A percentile compares a stretch with the other conserved stretches of the same genome.
These are phyloP conservation scores for Aspergillus piperis DNA, from an alignment of 2,329 filamentous ascomycete genomes.

Conservation along the genomic window DNA sequence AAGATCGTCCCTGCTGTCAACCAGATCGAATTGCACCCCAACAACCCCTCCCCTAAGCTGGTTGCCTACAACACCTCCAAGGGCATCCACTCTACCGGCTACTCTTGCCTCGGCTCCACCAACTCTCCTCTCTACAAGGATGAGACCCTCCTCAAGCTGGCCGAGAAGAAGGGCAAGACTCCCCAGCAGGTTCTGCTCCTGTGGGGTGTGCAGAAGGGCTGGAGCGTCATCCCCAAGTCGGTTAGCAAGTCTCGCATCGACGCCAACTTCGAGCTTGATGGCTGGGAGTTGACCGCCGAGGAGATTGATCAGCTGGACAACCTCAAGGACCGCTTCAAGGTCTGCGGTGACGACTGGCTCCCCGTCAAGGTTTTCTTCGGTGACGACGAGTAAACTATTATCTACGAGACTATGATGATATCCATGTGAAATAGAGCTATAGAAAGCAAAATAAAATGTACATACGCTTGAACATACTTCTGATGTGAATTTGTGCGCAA, in stretches of 20 bases:
- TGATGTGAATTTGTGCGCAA: too few relatives aligned
- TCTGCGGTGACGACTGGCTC: conserved; percentile 71
- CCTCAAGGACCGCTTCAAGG: conserved; percentile 77
- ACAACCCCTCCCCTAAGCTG: conserved; percentile 68
- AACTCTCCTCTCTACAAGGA: conserved; percentile 59
- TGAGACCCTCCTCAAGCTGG: conserved; percentile 52
- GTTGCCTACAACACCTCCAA: conserved; percentile 54
- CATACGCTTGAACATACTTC: neutral
- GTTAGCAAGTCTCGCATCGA: conserved; percentile 73
- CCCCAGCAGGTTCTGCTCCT: conserved; percentile 59
- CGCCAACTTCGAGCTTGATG: conserved; percentile 74
- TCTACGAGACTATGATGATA: conserved; percentile 15
- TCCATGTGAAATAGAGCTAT: neutral
- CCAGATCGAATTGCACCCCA: conserved; percentile 60
- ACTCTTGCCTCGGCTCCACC: conserved; percentile 58
- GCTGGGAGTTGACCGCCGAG: conserved; percentile 70
- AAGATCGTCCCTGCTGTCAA: conserved; percentile 54
- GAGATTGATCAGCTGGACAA: conserved; percentile 69
- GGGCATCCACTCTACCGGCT: conserved; percentile 58
- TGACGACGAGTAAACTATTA: conserved; percentile 68
- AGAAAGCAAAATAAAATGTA: conserved; percentile 8
- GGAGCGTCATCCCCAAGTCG: conserved; percentile 83
- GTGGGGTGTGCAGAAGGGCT: conserved; percentile 80
- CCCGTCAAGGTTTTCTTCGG: conserved; percentile 81
- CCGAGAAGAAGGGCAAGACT: conserved; percentile 57